Percentiles rank a stretch among this genome's conserved stretches.
phyloP scores from a whole-genome alignment of 1,284 basidiomycete species.

The Caloboletus firmus region DNA sequence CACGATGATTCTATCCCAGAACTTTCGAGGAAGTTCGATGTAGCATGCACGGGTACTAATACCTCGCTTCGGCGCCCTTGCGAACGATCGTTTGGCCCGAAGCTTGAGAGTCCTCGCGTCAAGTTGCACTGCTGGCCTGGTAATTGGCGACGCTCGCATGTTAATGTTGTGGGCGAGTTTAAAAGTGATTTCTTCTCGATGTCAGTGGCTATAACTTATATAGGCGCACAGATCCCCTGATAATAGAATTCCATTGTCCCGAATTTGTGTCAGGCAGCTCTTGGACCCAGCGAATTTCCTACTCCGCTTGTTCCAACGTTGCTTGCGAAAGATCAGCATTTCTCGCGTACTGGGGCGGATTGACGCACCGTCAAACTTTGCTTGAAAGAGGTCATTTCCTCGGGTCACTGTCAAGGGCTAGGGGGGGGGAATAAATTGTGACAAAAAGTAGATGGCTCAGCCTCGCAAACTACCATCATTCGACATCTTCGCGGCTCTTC shows the following conservation, averaged over 20 bases:
- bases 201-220: constrained; percentile 1
- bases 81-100: constrained; percentile 1
- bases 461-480: not conserved
- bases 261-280: not conserved
- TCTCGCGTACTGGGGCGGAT: not conserved
- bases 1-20: constrained; percentile 26
- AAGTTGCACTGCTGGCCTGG: not conserved
- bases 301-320: not conserved
- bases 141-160: constrained; percentile 10
- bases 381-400: too few relatives aligned
- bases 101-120: not conserved
- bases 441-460: not conserved
- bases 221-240: not conserved
- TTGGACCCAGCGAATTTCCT: not conserved
- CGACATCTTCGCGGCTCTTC: not conserved
- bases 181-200: not conserved
- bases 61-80: not conserved
- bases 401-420: not conserved
- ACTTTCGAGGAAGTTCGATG: constrained; percentile 11
- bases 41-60: not conserved
- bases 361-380: not conserved
- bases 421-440: not conserved
- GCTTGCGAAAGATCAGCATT: not conserved
- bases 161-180: constrained; percentile 1
- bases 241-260: constrained; percentile 13